Conservation (phyloP, 2,329 filamentous ascomycete species). For the Cladosporium sp. region DNA sequence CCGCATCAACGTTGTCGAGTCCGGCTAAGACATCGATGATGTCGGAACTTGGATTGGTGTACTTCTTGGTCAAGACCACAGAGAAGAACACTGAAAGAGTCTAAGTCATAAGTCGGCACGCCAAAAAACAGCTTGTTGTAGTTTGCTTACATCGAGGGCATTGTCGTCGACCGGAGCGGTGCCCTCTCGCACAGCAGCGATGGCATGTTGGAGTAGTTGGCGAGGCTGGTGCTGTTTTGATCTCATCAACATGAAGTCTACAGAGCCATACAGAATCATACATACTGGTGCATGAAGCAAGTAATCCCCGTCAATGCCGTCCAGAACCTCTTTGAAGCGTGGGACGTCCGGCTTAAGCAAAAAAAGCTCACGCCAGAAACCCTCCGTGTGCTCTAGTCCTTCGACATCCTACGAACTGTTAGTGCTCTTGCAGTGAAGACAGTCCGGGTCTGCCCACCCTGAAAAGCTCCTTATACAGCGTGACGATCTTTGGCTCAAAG, state of each 20-base stretch:
- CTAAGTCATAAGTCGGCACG: conserved; percentile 52
- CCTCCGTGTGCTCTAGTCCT: conserved; percentile 69
- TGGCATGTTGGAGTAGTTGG: conserved; percentile 71
- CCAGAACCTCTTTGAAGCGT: conserved; percentile 64
- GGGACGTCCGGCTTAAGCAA: conserved; percentile 74
- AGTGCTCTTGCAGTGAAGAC: not conserved
- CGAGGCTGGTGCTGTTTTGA: conserved; percentile 63
- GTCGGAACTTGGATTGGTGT: conserved; percentile 92
- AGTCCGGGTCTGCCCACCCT: conserved; percentile 35
- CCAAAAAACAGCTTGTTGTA: not conserved
- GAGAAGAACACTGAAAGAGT: conserved; percentile 86
- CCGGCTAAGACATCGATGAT: conserved; percentile 87
- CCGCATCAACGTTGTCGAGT: conserved; percentile 77
- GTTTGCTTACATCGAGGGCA: conserved; percentile 72
- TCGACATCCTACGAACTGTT: conserved; percentile 52
- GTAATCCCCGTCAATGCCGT: conserved; percentile 67
- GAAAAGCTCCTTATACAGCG: conserved; percentile 83
- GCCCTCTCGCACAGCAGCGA: conserved; percentile 62
- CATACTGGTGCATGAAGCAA: conserved; percentile 68
- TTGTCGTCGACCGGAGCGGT: conserved; percentile 64
- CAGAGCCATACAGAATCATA: not conserved
- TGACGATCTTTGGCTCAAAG: conserved; percentile 91
- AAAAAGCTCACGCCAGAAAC: conserved; percentile 97
- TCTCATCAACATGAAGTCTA: conserved; percentile 3
- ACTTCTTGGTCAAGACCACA: conserved; percentile 79